Conservation (phyloP, 1,139 yeast species). For the Zygosaccharomyces sapae region DNA sequence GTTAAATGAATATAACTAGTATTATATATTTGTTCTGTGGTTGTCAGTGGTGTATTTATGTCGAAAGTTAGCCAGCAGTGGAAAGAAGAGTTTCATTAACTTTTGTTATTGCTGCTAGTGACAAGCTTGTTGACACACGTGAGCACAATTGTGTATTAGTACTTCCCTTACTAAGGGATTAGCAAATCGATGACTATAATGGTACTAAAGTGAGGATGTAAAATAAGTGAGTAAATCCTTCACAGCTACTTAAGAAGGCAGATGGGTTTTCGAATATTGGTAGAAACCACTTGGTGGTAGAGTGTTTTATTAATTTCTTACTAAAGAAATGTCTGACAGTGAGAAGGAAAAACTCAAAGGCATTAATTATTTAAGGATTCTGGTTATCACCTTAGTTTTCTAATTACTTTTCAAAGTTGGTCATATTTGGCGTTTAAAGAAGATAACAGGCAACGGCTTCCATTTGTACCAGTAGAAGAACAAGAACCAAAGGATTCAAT, state of each 20-base stretch:
- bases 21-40: no score
- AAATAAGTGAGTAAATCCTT: not conserved
- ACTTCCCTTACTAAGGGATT: conserved; percentile 5
- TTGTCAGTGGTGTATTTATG: no score
- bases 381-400: not conserved
- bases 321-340: conserved; percentile 1
- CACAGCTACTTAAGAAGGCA: not conserved
- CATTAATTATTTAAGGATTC: not conserved
- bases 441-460: not conserved
- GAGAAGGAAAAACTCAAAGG: not conserved
- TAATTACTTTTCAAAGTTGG: conserved; percentile 2
- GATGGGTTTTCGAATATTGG: not conserved
- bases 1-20: no score
- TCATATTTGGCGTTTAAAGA: not conserved
- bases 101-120: no score
- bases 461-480: not conserved
- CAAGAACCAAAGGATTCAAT: not conserved
- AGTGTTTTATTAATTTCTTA: conserved; percentile 4
- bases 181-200: not conserved
- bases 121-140: no score
- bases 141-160: conserved; percentile 1
- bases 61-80: no score
- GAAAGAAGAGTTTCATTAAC: no score
- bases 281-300: not conserved
- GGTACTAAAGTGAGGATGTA: not conserved